These are phyloP conservation scores for Rhizopus delemar DNA, from an alignment of 371 early-diverging fungal species.

Conservation along the genomic window DNA sequence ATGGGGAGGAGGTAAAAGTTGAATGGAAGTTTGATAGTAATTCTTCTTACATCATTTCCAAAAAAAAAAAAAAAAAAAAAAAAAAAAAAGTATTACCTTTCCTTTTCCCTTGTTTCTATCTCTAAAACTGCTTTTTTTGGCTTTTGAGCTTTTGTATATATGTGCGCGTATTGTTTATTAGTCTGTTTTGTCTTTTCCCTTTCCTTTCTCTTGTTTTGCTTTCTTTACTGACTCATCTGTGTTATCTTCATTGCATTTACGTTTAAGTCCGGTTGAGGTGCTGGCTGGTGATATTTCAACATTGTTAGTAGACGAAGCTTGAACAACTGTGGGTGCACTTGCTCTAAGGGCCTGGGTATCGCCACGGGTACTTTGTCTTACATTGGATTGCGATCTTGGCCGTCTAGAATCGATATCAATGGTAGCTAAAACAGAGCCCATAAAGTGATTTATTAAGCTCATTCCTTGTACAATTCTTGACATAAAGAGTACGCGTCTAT, in stretches of 20 bases:
- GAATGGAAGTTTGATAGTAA: too few species aligned
- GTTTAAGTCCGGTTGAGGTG: background rate
- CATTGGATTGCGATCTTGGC: background rate
- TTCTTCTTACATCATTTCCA: too few species aligned
- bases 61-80: too few species aligned
- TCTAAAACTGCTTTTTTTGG: background rate
- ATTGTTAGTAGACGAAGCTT: background rate
- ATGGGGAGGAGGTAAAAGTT: too few species aligned
- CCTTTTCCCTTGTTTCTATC: background rate
- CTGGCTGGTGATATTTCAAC: background rate
- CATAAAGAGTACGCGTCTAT: conserved; percentile 23
- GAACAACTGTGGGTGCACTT: background rate
- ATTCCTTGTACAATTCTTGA: conserved; percentile 51
- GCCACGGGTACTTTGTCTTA: background rate
- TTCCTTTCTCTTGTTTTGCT: background rate
- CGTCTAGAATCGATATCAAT: conserved; percentile 26
- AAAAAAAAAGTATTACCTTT: too few species aligned
- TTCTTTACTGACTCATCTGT: background rate
- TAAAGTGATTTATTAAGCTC: conserved; percentile 48
- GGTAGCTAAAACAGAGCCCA: conserved; percentile 47
- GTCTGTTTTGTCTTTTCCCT: conserved; percentile 4
- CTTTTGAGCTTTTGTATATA: background rate
- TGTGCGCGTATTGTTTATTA: background rate
- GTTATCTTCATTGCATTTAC: background rate
- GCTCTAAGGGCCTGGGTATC: background rate